Percentiles rank a stretch among this genome's conserved stretches.
phyloP scores from a whole-genome alignment of 2,329 filamentous ascomycete species.

The Berkeleyomyces basicola region DNA sequence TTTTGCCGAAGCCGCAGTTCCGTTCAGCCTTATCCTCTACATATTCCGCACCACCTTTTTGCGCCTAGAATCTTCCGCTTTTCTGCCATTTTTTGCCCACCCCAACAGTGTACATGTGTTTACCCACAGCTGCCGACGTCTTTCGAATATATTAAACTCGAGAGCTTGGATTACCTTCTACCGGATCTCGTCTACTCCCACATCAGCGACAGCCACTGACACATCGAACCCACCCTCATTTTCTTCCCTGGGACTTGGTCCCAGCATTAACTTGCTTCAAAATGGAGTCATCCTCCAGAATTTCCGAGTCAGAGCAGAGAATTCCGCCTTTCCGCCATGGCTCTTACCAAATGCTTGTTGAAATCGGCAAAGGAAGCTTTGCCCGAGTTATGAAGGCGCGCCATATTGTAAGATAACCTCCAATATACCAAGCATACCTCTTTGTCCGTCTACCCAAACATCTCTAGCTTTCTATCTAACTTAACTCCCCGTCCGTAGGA shows the following conservation, averaged over 20 bases:
- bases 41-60: not conserved
- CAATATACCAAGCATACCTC: not conserved
- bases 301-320: conserved; percentile 12
- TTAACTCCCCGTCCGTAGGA: not conserved
- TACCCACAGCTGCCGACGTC: conserved; percentile 20
- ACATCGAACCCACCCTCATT: not conserved
- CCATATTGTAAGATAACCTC: conserved; percentile 4
- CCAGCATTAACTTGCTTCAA: not conserved
- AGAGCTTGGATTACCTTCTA: conserved; percentile 18
- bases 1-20: no score
- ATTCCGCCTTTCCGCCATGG: conserved; percentile 10
- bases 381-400: conserved; percentile 13
- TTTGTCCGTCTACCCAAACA: not conserved
- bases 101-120: conserved; percentile 24
- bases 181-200: not conserved
- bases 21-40: not conserved
- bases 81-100: not conserved
- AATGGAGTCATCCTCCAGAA: conserved; percentile 11
- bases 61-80: not conserved
- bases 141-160: conserved; percentile 24
- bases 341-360: conserved; percentile 8
- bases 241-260: conserved; percentile 1
- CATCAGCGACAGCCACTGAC: not conserved
- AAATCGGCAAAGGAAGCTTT: conserved; percentile 13
- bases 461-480: not conserved